phyloP scores from a whole-genome alignment of 106 monocot species.

The Dendrobium chrysotoxum region DNA sequence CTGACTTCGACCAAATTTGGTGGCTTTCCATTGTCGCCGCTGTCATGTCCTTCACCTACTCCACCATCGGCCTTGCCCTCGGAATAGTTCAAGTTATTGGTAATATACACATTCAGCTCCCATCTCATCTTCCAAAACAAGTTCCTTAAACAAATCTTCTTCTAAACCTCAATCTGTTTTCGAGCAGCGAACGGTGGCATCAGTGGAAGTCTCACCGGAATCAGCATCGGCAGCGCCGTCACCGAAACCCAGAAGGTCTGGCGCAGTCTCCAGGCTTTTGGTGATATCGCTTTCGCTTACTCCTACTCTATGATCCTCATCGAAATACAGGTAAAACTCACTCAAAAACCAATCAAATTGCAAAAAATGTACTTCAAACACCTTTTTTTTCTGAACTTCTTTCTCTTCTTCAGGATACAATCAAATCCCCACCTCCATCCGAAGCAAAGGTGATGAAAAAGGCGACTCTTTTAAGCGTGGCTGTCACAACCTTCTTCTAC shows the following conservation, averaged over 20 bases:
- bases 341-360: background rate
- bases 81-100: slow-evolving; percentile 41
- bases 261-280: slow-evolving; percentile 56
- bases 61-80: slow-evolving; percentile 40
- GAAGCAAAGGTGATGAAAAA: slow-evolving; percentile 66
- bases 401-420: slow-evolving; percentile 38
- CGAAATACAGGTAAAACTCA: slow-evolving; percentile 43
- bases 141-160: background rate
- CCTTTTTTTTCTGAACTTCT: background rate
- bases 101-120: slow-evolving; percentile 45
- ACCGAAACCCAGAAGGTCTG: slow-evolving; percentile 44
- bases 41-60: slow-evolving; percentile 61
- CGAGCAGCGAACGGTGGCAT: slow-evolving; percentile 25
- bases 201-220: slow-evolving; percentile 54
- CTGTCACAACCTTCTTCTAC: slow-evolving; percentile 61
- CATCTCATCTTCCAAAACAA: slow-evolving; percentile 10
- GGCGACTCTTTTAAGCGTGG: slow-evolving; percentile 47
- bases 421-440: slow-evolving; percentile 50
- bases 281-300: slow-evolving; percentile 69
- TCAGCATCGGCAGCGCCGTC: slow-evolving; percentile 34
- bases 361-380: background rate
- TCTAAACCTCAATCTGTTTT: background rate
- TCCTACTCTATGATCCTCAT: slow-evolving; percentile 72
- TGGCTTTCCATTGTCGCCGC: slow-evolving; percentile 61
- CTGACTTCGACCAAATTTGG: slow-evolving; percentile 54